These are phyloP conservation scores for Austroboletus festivus DNA, from an alignment of 768 basidiomycete species.

Conservation along the genomic window DNA sequence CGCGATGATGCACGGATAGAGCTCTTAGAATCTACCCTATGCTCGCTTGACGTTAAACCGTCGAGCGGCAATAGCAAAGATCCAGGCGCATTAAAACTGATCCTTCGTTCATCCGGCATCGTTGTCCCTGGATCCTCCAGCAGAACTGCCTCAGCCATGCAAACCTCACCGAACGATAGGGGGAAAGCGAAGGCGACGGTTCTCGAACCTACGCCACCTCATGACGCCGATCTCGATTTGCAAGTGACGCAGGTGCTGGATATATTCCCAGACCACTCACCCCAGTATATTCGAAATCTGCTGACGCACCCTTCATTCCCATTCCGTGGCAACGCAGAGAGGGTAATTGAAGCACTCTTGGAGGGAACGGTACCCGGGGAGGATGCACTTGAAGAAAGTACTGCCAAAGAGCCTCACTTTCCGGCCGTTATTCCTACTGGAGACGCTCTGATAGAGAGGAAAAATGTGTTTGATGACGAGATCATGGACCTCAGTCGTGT, in stretches of 20 bases:
- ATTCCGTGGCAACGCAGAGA: slow-evolving; percentile 56
- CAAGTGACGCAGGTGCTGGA: slow-evolving; percentile 71
- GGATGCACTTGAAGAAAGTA: slow-evolving; percentile 25
- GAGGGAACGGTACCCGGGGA: slow-evolving; percentile 61
- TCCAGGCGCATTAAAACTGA: slow-evolving; percentile 59
- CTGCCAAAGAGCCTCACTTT: neutral
- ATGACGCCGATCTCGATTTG: slow-evolving; percentile 48
- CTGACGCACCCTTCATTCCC: slow-evolving; percentile 45
- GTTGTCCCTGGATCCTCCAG: slow-evolving; percentile 24
- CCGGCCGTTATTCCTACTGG: neutral
- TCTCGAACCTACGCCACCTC: slow-evolving; percentile 8
- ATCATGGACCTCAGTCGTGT: slow-evolving; percentile 60
- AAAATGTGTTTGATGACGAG: slow-evolving; percentile 77
- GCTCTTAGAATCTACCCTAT: slow-evolving; percentile 51
- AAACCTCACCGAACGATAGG: slow-evolving; percentile 22
- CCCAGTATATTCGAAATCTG: slow-evolving; percentile 56
- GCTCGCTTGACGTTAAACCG: slow-evolving; percentile 33
- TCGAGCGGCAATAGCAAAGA: slow-evolving; percentile 25
- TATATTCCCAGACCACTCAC: slow-evolving; percentile 62
- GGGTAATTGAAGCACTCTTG: slow-evolving; percentile 66
- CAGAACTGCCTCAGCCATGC: slow-evolving; percentile 33
- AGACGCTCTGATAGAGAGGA: slow-evolving; percentile 41
- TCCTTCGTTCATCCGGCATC: slow-evolving; percentile 60
- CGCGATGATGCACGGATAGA: slow-evolving; percentile 60
- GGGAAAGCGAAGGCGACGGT: slow-evolving; percentile 41